phyloP scores from a whole-genome alignment of 768 basidiomycete species.

The Suillus fuscotomentosus region DNA sequence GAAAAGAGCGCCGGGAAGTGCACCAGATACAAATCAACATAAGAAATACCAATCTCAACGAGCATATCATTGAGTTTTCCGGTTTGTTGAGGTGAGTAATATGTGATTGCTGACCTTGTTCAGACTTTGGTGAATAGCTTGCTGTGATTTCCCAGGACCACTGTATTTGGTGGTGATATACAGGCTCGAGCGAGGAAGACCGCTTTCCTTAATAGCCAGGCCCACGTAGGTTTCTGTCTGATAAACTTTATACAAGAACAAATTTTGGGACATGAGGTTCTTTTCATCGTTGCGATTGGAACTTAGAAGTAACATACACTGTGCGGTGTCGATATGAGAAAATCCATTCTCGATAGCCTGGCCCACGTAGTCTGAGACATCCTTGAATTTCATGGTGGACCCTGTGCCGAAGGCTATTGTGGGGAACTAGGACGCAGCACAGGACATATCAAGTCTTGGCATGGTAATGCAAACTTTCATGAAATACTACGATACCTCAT shows the following conservation, averaged over 20 bases:
- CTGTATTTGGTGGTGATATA: slow-evolving; percentile 63
- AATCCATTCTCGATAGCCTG: slow-evolving; percentile 62
- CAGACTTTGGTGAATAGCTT: slow-evolving; percentile 47
- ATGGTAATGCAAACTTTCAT: not conserved
- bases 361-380: slow-evolving; percentile 52
- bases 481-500: slow-evolving; percentile 26
- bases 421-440: slow-evolving; percentile 44
- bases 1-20: slow-evolving; percentile 41
- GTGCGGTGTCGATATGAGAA: slow-evolving; percentile 63
- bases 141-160: slow-evolving; percentile 24
- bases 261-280: not conserved
- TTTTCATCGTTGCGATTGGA: not conserved
- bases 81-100: too few relatives aligned
- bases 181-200: slow-evolving; percentile 42
- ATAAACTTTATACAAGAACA: slow-evolving; percentile 18
- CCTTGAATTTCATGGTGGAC: slow-evolving; percentile 35
- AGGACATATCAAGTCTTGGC: not conserved
- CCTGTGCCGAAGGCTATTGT: slow-evolving; percentile 64
- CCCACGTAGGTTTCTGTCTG: slow-evolving; percentile 35
- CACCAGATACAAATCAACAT: slow-evolving; percentile 72
- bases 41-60: slow-evolving; percentile 53
- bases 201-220: slow-evolving; percentile 44
- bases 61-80: not conserved
- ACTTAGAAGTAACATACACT: slow-evolving; percentile 33
- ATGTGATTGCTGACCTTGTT: slow-evolving; percentile 38